Conservation (phyloP, 306 rosid species). For the Cucurbita argyrosperma region DNA sequence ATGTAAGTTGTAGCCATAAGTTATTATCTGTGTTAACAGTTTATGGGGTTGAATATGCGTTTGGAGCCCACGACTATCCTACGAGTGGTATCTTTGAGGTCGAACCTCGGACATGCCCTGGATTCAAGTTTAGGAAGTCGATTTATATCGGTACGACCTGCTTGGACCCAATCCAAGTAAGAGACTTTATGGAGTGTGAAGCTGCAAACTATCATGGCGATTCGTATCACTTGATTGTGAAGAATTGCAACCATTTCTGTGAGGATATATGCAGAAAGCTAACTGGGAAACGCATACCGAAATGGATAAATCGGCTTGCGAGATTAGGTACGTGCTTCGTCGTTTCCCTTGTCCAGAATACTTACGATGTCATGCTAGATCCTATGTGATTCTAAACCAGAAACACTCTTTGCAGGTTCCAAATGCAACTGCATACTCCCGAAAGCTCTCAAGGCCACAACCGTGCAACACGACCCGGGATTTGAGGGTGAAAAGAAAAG, state of each 20-base stretch:
- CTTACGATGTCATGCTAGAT: background rate
- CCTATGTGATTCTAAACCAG: background rate
- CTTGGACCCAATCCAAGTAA: constrained; percentile 6
- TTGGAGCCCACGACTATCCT: constrained; percentile 10
- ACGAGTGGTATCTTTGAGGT: constrained; percentile 8
- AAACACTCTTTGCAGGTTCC: background rate
- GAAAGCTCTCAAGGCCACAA: background rate
- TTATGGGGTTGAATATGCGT: constrained; percentile 5
- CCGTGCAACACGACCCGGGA: background rate
- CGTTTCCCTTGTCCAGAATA: background rate
- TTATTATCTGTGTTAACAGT: background rate
- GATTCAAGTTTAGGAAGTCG: constrained; percentile 12
- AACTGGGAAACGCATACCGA: constrained; percentile 4
- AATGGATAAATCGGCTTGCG: constrained; percentile 9
- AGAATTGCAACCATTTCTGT: constrained; percentile 13
- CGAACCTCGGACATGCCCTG: constrained; percentile 10
- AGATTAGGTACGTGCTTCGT: background rate
- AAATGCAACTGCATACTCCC: constrained; percentile 7
- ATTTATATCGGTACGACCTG: constrained; percentile 2
- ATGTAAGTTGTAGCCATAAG: background rate
- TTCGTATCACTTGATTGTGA: constrained; percentile 6
- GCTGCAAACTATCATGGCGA: constrained; percentile 6
- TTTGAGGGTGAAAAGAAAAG: constrained; percentile 2
- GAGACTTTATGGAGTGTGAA: constrained; percentile 6
- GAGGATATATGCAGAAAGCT: constrained; percentile 6